phyloP scores from a whole-genome alignment of 208 protist species.

The Herpetomonas tarakana region DNA sequence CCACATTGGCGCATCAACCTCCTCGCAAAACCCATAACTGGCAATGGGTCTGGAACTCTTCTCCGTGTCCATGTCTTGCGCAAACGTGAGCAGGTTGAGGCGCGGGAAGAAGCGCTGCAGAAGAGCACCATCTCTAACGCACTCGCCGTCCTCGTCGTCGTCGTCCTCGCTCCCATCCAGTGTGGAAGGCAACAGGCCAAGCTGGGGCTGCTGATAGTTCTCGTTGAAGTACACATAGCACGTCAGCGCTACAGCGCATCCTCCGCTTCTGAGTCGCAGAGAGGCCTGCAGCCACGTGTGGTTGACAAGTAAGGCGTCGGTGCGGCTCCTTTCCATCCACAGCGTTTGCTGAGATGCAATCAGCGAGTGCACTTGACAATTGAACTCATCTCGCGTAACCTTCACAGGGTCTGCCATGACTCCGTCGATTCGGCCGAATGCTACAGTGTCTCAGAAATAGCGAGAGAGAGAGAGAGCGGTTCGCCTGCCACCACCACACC shows the following conservation, averaged over 20 bases:
- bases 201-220: neutral
- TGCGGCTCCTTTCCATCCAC: neutral
- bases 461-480: no score
- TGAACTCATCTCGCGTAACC: neutral
- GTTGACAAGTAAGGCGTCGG: neutral
- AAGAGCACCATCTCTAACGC: no score
- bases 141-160: no score
- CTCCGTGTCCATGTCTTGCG: neutral
- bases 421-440: no score
- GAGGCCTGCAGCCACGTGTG: neutral
- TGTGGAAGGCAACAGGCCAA: neutral
- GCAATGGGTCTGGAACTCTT: constrained; percentile 10
- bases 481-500: no score
- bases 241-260: neutral
- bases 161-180: neutral
- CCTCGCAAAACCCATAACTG: constrained; percentile 41
- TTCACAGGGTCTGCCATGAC: neutral
- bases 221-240: neutral
- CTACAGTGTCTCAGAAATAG: no score
- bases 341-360: neutral
- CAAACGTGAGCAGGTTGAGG: neutral
- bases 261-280: neutral
- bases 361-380: neutral
- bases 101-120: neutral
- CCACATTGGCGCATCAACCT: constrained; percentile 42